These are phyloP conservation scores for Tympanopsis confertula DNA, from an alignment of 2,329 filamentous ascomycete genomes.

Conservation along the genomic window DNA sequence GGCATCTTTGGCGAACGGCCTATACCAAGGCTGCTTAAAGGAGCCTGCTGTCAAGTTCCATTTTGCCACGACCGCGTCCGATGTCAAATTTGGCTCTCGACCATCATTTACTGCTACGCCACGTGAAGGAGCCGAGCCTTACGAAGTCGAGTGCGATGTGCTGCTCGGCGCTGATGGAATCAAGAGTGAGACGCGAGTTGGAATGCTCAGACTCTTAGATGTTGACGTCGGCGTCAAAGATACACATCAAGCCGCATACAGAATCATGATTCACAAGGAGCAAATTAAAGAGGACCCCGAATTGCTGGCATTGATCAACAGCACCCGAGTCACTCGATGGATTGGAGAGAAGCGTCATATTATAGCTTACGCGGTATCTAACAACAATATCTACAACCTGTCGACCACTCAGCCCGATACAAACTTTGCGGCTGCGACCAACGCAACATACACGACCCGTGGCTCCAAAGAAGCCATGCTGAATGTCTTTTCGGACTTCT, in stretches of 20 bases:
- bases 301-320: constrained; percentile 53
- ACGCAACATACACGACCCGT: constrained; percentile 49
- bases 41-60: constrained; percentile 56
- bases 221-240: constrained; percentile 46
- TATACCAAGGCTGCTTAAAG: constrained; percentile 60
- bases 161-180: constrained; percentile 43
- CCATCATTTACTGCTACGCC: constrained; percentile 49
- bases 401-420: constrained; percentile 49
- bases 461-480: constrained; percentile 51
- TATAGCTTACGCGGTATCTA: constrained; percentile 65
- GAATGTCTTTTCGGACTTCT: constrained; percentile 49
- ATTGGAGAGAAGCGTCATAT: constrained; percentile 66
- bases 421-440: constrained; percentile 45
- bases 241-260: constrained; percentile 67
- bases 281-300: constrained; percentile 58
- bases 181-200: constrained; percentile 35
- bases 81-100: constrained; percentile 45
- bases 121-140: constrained; percentile 36
- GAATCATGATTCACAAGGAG: constrained; percentile 62
- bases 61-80: constrained; percentile 44
- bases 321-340: constrained; percentile 61
- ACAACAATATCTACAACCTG: constrained; percentile 54
- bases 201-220: constrained; percentile 40
- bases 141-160: constrained; percentile 39
- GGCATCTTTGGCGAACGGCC: constrained; percentile 53